Base-by-base conservation (phyloP, 2,329 filamentous ascomycete species). In the Cladosporium sp. region DNA sequence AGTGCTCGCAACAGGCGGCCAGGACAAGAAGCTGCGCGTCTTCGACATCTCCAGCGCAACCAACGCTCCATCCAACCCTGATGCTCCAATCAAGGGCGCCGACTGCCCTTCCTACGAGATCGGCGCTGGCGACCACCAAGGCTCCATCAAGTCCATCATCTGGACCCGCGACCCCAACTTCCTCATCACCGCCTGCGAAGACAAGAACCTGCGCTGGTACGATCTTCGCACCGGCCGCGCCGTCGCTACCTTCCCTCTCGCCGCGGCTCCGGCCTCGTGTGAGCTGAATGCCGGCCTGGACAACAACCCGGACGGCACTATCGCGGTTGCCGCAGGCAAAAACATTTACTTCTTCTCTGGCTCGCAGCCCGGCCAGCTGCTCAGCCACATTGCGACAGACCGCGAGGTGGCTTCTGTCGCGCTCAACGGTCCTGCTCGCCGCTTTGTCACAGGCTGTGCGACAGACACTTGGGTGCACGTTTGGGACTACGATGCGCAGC, bases 381-480 rank as follows among this genome's bases (percentile, higher is more conserved):
- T 98, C 73, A 98, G 97, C 82, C 88, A 89, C 61, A 86, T 93
- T 67, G 86, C 89, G 67, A 88, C 96, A 55, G 84, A 88, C 4
- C 93, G 96, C 72, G 93, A 96, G 18, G 90, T 97, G 68, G 93
- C 93, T 3, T 96, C 92, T 73, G 95, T 97, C 7, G 92, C 91
- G 0, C 82, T 99, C 3, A 94, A 98, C 74, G 86, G 91, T 65
- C 89, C 89, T 68, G 88, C 91, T 65, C 86, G 90, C 67, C 92
- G 91, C 72, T 88, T 97, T 73, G 91, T 98, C 12, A 96, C 96
- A 21, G 95, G 95, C 67, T 92, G 93, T 76, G 91, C 91, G 68
- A 91, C 89, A 46, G 94, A 97, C 74, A 98, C 95, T 0, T 99
- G 94, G 94, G 94, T 95, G n/a, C 89, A 92, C 67, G 91, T 98